Evolutionary conservation across 1,284 basidiomycete genomes (phyloP), one percentile per base, ranked within the genome.

Genomic region (Ceratobasidium sp.): DNA sequence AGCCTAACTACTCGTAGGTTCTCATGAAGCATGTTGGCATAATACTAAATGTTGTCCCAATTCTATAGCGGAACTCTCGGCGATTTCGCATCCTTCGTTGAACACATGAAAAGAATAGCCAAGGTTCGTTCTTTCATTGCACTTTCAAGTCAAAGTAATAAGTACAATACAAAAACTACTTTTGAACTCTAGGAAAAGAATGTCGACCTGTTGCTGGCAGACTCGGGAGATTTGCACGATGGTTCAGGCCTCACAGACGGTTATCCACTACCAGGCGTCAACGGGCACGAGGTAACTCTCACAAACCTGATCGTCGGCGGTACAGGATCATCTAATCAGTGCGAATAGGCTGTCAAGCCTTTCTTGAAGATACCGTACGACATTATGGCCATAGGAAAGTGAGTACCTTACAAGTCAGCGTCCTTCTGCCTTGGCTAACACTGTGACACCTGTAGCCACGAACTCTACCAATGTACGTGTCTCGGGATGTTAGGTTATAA

Each of bases 161-260:
- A 17, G 28, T 20, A 33, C 20, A 3, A n/a, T 11, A 3, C 20
- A 7, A 63, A 37, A 28, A 7, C 23, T 10, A 8, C 47, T n/a
- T 64, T n/a, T 31, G 6, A 23, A 51, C 26, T n/a, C 26, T 39
- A 74, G 71, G 71, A 74, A 33, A 64, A 61, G 33, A 39, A 35
- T 26, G 71, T 74, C n/a, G 71, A 74, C 23, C 35, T 74, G 4
- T 60, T 74, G 28, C 31, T 74, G 2, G 71, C 60, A 13, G 71
- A 74, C 47, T 74, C 71, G 45, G 71, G 71, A 5, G 71, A 74
- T 26, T 47, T 74, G 31, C 71, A 74, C n/a, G 71, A 74, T 39
- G 71, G 71, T 20, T 74, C 71, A 7, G 71, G 71, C 39, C 71
- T 74, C 60, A 74, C 71, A 28, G 71, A 74, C 54, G 71, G 71